Conservation (phyloP, 345 rosid genomes). For the Acer saccharum region DNA sequence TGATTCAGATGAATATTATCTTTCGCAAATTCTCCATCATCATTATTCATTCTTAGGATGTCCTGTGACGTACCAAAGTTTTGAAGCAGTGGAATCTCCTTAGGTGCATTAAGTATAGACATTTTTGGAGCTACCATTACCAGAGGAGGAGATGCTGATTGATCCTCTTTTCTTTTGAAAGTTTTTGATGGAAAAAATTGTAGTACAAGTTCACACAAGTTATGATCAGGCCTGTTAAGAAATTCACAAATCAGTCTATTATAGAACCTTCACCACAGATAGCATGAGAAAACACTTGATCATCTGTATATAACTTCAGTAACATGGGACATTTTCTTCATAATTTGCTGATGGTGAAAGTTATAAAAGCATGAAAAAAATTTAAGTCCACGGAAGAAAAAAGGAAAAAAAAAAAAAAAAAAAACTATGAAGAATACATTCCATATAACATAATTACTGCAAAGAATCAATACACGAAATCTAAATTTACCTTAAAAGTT, state of each 20-base stretch:
- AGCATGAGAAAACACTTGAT: background rate
- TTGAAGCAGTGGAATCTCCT: background rate
- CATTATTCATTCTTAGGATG: background rate
- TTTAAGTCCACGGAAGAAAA: background rate
- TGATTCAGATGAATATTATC: background rate
- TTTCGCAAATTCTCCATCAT: background rate
- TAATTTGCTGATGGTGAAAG: background rate
- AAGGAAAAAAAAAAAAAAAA: too few species aligned
- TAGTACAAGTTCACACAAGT: conserved; percentile 6
- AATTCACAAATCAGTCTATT: background rate
- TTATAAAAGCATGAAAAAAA: background rate
- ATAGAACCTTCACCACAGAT: background rate
- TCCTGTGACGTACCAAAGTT: background rate
- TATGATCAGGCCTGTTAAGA: conserved; percentile 14
- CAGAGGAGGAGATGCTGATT: background rate
- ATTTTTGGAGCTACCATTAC: background rate
- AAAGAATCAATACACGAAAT: background rate
- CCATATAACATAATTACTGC: background rate
- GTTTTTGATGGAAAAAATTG: conserved; percentile 10
- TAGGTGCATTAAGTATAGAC: background rate
- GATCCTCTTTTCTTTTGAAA: background rate
- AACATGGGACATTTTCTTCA: background rate
- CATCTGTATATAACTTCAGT: background rate
- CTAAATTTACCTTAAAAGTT: conserved; percentile 10
- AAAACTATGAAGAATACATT: background rate